Evolutionary conservation across 148 eudicot genomes (phyloP).

Genomic region (Silene latifolia): DNA sequence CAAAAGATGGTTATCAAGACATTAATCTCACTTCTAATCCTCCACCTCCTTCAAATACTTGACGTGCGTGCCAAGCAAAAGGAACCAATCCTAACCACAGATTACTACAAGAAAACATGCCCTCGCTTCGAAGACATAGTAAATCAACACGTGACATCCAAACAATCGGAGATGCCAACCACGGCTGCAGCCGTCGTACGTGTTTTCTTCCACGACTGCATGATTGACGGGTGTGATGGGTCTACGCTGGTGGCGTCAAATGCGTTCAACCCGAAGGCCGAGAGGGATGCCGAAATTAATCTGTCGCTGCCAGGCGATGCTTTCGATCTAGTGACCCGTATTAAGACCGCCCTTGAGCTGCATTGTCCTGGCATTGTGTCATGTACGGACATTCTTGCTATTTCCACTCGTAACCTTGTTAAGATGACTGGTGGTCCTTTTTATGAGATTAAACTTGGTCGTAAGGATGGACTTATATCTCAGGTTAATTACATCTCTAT

Average conservation of each 20-base stretch:
- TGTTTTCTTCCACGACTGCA: slow-evolving; percentile 64
- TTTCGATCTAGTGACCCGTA: slow-evolving; percentile 56
- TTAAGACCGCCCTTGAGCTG: slow-evolving; percentile 63
- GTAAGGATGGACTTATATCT: slow-evolving; percentile 53
- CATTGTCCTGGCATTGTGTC: too few relatives aligned
- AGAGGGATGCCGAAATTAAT: slow-evolving; percentile 56
- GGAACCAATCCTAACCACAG: not conserved
- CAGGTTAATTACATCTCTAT: slow-evolving; percentile 12
- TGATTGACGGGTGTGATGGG: slow-evolving; percentile 56
- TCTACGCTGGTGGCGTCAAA: slow-evolving; percentile 54
- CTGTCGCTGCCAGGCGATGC: slow-evolving; percentile 65
- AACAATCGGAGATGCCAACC: slow-evolving; percentile 41
- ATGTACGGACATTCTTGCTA: slow-evolving; percentile 62
- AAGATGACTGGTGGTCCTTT: slow-evolving; percentile 65
- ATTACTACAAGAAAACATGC: slow-evolving; percentile 52
- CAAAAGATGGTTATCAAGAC: too few relatives aligned
- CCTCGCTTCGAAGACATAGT: slow-evolving; percentile 35
- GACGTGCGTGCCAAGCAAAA: too few relatives aligned
- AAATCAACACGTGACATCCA: slow-evolving; percentile 26
- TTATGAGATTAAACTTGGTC: slow-evolving; percentile 49
- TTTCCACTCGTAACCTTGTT: slow-evolving; percentile 53
- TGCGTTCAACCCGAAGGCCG: slow-evolving; percentile 40
- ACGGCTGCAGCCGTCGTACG: slow-evolving; percentile 51
- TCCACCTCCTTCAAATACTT: too few relatives aligned
- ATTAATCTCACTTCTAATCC: too few relatives aligned